Evolutionary conservation across 2,329 filamentous ascomycete species (phyloP), one percentile per base, ranked within the genome.

Genomic region (Epicoccum sorghinum): DNA sequence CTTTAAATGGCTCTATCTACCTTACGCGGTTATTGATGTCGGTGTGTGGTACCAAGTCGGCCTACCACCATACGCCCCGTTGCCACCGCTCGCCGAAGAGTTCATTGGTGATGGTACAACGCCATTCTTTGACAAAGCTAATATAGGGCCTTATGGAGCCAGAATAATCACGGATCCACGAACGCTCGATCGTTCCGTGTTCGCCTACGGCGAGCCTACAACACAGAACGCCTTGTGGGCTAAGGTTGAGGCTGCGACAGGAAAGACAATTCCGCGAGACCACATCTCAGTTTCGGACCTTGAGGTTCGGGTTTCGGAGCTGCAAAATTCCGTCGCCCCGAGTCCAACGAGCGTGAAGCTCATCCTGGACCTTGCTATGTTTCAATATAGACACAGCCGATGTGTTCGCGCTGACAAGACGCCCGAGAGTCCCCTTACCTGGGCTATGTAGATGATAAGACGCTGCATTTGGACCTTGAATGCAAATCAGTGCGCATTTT

Each of bases 1-100:
- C 7, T 30, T 2, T 30, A 36, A 36, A 5, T 7, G 33, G 6
- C 10, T 18, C 33, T n/a, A 36, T 7, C 36, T 85, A 1, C 80
- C 81, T 0, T 85, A 80, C 68, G 85, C 83, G 10, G 71, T 82
- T 60, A 78, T 85, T 41, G 83, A 85, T 57, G 77, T 83, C 13
- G 83, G 83, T 22, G 83, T 77, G 75, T 85, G 83, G 83, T 82
- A 82, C 61, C 81, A 84, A 59, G 61, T 80, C 30, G 71, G 73
- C 5, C 73, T 79, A 49, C 79, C 78, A 8, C 75, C 77, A 18
- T 79, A 75, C 12, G 78, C 80, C 12, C 7, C 7, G 29, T 12
- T 30, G 29, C 7, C 7, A 7, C 12, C 29, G 29, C 12, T 30
- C 29, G 7, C 29, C 7, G 29, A 30, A 12, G 12, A 7, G 5